A percentile compares a stretch with the other conserved stretches of the same genome.
phyloP scores from a whole-genome alignment of 2,329 filamentous ascomycete genomes.

The Orbilia blumenaviensis region DNA sequence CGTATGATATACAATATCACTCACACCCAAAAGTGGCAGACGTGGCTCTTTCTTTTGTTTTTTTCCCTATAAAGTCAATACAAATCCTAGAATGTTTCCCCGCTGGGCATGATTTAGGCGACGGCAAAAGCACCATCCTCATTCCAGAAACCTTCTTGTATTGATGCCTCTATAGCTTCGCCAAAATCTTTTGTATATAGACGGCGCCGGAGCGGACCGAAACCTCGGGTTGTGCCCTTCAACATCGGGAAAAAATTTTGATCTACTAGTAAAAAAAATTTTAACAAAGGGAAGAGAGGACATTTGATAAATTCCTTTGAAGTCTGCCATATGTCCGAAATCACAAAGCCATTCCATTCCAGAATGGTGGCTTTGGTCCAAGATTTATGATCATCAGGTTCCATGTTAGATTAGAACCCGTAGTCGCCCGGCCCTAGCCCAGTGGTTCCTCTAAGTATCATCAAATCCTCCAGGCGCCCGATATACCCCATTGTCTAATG shows the following conservation, averaged over 20 bases:
- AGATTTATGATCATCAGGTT: not conserved
- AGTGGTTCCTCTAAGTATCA: not conserved
- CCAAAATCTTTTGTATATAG: not conserved
- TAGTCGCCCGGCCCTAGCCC: not conserved
- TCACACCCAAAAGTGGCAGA: constrained; percentile 31
- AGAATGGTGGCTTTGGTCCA: not conserved
- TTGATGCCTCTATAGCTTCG: not conserved
- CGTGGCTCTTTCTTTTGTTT: constrained; percentile 41
- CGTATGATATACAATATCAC: constrained; percentile 35
- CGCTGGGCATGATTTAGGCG: constrained; percentile 33
- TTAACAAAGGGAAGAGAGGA: too few relatives aligned
- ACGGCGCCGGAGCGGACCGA: constrained; percentile 15
- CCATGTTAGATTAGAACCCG: not conserved
- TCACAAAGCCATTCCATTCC: not conserved
- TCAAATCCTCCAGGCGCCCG: not conserved
- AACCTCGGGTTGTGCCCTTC: constrained; percentile 26
- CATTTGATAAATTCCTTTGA: too few relatives aligned
- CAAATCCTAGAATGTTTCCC: constrained; percentile 23
- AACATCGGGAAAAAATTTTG: not conserved
- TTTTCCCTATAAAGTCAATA: constrained; percentile 9
- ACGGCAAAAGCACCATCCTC: constrained; percentile 32
- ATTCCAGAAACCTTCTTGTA: constrained; percentile 40
- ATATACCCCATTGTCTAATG: not conserved
- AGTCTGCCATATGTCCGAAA: not conserved
- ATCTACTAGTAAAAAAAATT: too few relatives aligned